Percentiles rank a stretch among this genome's conserved stretches.
Evolutionary conservation across 176 grass and related monocot genomes (phyloP).

Genomic region (Pontederia paniculata): DNA sequence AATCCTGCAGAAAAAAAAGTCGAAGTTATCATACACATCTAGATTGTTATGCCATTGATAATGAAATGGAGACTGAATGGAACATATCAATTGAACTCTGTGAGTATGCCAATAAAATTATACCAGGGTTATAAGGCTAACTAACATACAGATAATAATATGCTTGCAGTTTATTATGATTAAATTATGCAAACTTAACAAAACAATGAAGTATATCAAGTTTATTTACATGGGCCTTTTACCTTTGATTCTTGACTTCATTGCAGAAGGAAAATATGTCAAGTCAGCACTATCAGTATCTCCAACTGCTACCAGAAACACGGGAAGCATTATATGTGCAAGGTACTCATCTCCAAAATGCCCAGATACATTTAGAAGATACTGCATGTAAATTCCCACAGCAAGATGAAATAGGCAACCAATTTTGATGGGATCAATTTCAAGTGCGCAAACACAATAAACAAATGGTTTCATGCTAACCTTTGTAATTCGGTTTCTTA

Average conservation of each 20-base stretch:
- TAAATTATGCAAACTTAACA: too few species aligned
- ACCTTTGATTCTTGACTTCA: slow-evolving; percentile 82
- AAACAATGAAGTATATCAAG: too few species aligned
- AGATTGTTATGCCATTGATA: too few species aligned
- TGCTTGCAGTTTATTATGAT: too few species aligned
- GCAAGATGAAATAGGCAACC: slow-evolving; percentile 13
- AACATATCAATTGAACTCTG: too few species aligned
- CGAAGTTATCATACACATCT: not conserved
- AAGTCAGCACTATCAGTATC: slow-evolving; percentile 81
- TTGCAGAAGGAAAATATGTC: slow-evolving; percentile 70
- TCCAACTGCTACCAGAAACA: slow-evolving; percentile 92
- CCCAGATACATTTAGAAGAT: slow-evolving; percentile 69
- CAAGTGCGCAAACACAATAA: not conserved
- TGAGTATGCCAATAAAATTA: too few species aligned
- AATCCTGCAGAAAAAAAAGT: slow-evolving; percentile 45
- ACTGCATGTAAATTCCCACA: slow-evolving; percentile 26
- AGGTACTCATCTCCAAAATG: slow-evolving; percentile 70
- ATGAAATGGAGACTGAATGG: too few species aligned
- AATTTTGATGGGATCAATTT: not conserved
- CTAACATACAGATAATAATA: too few species aligned
- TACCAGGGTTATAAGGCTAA: too few species aligned
- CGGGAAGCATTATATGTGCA: slow-evolving; percentile 80
- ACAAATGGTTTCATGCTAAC: slow-evolving; percentile 24
- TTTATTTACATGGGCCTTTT: slow-evolving; percentile 6
- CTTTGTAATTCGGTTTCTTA: slow-evolving; percentile 67